Evolutionary conservation across 2,329 filamentous ascomycete genomes (phyloP).

Genomic region (Beauveria brongniartii): DNA sequence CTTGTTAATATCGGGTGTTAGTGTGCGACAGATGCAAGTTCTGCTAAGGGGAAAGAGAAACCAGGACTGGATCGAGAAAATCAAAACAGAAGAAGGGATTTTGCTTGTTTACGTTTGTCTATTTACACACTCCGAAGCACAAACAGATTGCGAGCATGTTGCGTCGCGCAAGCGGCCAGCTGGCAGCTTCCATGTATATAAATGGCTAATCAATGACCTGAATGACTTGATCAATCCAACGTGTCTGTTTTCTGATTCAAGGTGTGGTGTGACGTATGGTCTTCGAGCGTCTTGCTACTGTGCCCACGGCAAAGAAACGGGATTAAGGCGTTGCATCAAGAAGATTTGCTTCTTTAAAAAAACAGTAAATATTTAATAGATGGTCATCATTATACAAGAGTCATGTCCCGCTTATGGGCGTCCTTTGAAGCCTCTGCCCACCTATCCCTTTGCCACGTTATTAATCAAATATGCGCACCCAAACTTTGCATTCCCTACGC

Average conservation of each 20-base stretch:
- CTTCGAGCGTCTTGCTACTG: neutral
- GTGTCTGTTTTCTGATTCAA: too few relatives aligned
- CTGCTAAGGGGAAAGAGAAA: too few relatives aligned
- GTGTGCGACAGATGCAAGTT: neutral
- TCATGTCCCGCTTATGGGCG: too few relatives aligned
- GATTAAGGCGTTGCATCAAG: neutral
- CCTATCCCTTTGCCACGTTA: too few relatives aligned
- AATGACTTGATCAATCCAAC: neutral
- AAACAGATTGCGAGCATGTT: neutral
- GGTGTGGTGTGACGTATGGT: too few relatives aligned
- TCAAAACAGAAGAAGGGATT: neutral
- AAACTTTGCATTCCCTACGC: neutral
- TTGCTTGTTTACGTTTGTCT: neutral
- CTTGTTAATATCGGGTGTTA: neutral
- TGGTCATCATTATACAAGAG: constrained; percentile 1
- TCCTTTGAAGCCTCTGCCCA: too few relatives aligned
- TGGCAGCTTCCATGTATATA: neutral
- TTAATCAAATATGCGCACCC: too few relatives aligned
- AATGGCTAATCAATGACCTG: neutral
- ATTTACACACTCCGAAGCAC: neutral
- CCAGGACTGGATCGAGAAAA: neutral
- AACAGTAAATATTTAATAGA: neutral
- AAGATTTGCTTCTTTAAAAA: neutral
- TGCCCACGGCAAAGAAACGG: neutral
- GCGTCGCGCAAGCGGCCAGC: neutral